A percentile compares a stretch with the other conserved stretches of the same genome.
These are phyloP conservation scores for Calophaca sinica DNA, from an alignment of 306 rosid genomes.

Conservation along the genomic window DNA sequence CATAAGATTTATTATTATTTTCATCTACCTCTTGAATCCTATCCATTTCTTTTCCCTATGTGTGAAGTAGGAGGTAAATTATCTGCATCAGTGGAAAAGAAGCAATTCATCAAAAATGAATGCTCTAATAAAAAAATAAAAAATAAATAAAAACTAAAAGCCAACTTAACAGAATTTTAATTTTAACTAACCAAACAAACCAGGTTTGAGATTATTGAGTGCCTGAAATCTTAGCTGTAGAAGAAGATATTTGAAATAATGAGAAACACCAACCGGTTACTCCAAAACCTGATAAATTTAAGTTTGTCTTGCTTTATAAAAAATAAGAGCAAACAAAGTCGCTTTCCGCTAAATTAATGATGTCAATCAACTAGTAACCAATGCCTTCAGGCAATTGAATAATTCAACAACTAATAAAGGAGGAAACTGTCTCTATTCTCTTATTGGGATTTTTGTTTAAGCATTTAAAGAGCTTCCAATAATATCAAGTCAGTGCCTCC, in stretches of 20 bases:
- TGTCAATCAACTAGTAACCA: not conserved
- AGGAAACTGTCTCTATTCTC: not conserved
- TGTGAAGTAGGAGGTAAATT: slow-evolving; percentile 5
- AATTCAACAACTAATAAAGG: not conserved
- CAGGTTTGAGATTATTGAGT: not conserved
- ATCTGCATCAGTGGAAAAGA: slow-evolving; percentile 32
- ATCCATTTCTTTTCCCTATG: slow-evolving; percentile 53
- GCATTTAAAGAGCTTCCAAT: no score
- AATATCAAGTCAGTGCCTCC: no score
- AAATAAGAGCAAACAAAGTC: not conserved
- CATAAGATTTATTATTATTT: slow-evolving; percentile 34
- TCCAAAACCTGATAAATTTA: no score
- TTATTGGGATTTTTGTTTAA: no score
- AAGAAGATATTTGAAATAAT: not conserved
- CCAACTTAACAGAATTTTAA: no score
- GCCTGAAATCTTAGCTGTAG: not conserved
- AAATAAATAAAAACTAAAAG: not conserved
- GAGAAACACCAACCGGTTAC: no score
- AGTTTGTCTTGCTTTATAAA: no score
- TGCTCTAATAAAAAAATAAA: not conserved
- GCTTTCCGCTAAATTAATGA: not conserved
- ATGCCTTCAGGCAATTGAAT: no score
- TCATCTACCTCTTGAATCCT: slow-evolving; percentile 45
- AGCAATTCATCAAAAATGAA: not conserved
- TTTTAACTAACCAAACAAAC: no score